Conservation (phyloP, 2,329 filamentous ascomycete species). For the Phyllosticta citriasiana region DNA sequence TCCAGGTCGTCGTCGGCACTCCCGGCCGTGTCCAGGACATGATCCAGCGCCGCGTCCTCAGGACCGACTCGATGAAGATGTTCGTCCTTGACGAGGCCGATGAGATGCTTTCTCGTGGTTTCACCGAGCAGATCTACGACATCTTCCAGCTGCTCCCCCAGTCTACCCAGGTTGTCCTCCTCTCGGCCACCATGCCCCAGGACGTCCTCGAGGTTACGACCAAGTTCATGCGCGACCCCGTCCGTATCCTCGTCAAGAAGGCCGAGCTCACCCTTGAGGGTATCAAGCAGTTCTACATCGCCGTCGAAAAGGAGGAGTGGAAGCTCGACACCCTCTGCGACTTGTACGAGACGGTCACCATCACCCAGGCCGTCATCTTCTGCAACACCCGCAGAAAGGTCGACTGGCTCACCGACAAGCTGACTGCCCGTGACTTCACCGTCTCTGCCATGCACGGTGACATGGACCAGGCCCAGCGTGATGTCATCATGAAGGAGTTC, state of each 20-base stretch:
- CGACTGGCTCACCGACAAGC: constrained; percentile 99
- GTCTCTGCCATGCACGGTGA: constrained; percentile 99
- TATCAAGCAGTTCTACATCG: constrained; percentile 99
- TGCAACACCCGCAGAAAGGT: constrained; percentile 99
- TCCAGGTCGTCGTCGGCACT: constrained; percentile 94
- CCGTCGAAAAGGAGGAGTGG: constrained; percentile 99
- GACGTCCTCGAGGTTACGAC: constrained; percentile 98
- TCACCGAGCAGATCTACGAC: constrained; percentile 99
- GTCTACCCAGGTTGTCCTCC: constrained; percentile 94
- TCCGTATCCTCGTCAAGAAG: constrained; percentile 99
- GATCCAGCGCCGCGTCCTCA: constrained; percentile 96
- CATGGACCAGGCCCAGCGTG: constrained; percentile 96
- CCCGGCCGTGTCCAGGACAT: constrained; percentile 98
- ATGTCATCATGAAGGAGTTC: constrained; percentile 99
- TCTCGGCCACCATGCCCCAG: constrained; percentile 97
- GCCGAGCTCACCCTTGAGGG: constrained; percentile 98
- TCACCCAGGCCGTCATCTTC: constrained; percentile 99
- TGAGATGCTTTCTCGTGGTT: constrained; percentile 98
- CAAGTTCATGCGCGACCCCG: constrained; percentile 99
- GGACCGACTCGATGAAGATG: constrained; percentile 99
- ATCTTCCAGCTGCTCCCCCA: constrained; percentile 98
- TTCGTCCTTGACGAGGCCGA: constrained; percentile 99
- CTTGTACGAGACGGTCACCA: constrained; percentile 98
- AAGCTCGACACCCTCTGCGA: constrained; percentile 98
- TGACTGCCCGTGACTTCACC: constrained; percentile 96